These are phyloP conservation scores for Cystofilobasidium capitatum DNA, from an alignment of 768 basidiomycete species.

Conservation along the genomic window DNA sequence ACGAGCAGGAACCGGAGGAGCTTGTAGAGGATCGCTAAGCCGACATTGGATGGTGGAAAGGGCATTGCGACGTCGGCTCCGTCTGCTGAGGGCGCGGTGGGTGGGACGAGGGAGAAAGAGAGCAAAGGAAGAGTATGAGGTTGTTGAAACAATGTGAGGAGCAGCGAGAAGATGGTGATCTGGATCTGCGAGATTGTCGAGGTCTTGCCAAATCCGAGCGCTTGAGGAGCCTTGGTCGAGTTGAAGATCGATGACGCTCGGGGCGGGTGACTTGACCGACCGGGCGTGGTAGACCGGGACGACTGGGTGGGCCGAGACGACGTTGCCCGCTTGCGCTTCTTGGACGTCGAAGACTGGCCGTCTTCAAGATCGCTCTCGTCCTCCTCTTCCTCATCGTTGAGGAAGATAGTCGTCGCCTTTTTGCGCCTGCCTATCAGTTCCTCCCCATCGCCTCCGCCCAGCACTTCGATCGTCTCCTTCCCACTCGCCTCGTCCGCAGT, in stretches of 20 bases:
- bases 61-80: slow-evolving; percentile 7
- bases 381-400: slow-evolving; percentile 33
- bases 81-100: slow-evolving; percentile 13
- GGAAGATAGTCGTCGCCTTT: slow-evolving; percentile 26
- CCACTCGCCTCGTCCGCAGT: slow-evolving; percentile 3
- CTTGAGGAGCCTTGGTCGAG: not conserved
- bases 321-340: not conserved
- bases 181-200: slow-evolving; percentile 46
- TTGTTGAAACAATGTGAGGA: slow-evolving; percentile 41
- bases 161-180: slow-evolving; percentile 55
- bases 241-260: not conserved
- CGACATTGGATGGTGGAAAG: slow-evolving; percentile 25
- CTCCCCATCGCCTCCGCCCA: not conserved
- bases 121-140: slow-evolving; percentile 53
- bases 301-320: slow-evolving; percentile 20
- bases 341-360: slow-evolving; percentile 15
- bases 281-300: slow-evolving; percentile 16
- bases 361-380: slow-evolving; percentile 33
- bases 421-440: not conserved
- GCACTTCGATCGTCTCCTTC: not conserved
- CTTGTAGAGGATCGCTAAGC: slow-evolving; percentile 48
- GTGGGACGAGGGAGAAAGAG: slow-evolving; percentile 53
- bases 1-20: slow-evolving; percentile 55
- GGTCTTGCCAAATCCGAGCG: not conserved
- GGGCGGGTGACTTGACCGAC: slow-evolving; percentile 28